Base-by-base conservation (phyloP, 495 filamentous ascomycete species). In the Podospora pseudopauciseta region DNA sequence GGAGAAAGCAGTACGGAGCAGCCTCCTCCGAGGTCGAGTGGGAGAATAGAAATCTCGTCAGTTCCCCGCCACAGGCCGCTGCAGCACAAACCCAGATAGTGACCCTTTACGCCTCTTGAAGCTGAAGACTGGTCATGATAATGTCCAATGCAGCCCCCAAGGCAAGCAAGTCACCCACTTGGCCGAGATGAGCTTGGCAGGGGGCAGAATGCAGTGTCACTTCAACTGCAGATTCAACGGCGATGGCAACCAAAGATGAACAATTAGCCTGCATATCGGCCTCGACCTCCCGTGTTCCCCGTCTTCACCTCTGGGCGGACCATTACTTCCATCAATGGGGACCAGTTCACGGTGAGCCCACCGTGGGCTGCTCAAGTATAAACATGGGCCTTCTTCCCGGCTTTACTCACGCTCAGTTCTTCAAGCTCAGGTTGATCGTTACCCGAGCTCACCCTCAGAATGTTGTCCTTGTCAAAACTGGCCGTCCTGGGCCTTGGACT, bases 401-500 rank as follows among this genome's bases (percentile, higher is more conserved):
- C 13, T 49, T 13, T 16, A 3, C 3, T 49, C 39, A 49, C 13
- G 39, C 23, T 4, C 23, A 20, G 55, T 4, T 26, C 23, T 58
- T n/a, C 55, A 58, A 18, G 55, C 18, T 49, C 39, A 49, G 39
- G 39, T 49, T 49, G 39, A 16, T 49, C 2, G 6, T 49, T 2
- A 3, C 15, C 39, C 2, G 39, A 49, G 13, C 39, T 49, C 39
- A 49, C 9, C 15, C 39, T 49, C 53, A 60, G 3, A 20, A 75
- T 79, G 72, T 15, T 67, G 67, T 71, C 71, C 2, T 1, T 70
- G 1, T 67, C 66, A 15, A 65, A 66, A 11, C 63, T 80, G 60
- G 70, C 70, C 68, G 20, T 81, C 54, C 66, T 75, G 27, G 70
- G 72, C 68, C 64, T 79, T 19, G 63, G 55, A 1, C 2, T 76